phyloP scores from a whole-genome alignment of 805 yeast species.

The Suhomyces faveliae region DNA sequence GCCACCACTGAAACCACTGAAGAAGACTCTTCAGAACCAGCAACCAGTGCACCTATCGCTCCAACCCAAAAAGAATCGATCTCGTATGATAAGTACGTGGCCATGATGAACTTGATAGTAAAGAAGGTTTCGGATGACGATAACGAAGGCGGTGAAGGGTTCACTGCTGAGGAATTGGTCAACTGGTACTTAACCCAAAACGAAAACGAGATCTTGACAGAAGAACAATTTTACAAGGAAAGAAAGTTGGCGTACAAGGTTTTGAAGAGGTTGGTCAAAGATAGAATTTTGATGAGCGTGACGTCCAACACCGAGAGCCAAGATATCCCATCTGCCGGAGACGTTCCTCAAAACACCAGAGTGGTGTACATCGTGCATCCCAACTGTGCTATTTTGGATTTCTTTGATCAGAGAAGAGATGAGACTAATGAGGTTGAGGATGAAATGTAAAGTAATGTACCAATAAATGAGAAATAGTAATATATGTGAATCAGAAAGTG shows the following conservation, averaged over 20 bases:
- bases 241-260: constrained; percentile 74
- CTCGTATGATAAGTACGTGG: constrained; percentile 81
- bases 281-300: constrained; percentile 70
- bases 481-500: no score
- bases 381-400: constrained; percentile 75
- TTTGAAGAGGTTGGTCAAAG: constrained; percentile 77
- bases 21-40: background rate
- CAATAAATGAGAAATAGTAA: no score
- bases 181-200: constrained; percentile 77
- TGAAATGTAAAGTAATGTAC: constrained; percentile 1
- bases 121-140: constrained; percentile 58
- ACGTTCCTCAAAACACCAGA: constrained; percentile 19
- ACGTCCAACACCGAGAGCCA: constrained; percentile 35
- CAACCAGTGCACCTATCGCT: background rate
- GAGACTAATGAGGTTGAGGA: constrained; percentile 2
- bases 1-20: constrained; percentile 11
- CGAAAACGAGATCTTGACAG: constrained; percentile 69
- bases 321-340: constrained; percentile 16
- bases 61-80: constrained; percentile 43
- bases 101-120: constrained; percentile 79
- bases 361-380: constrained; percentile 61
- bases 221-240: constrained; percentile 69
- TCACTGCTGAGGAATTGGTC: constrained; percentile 66
- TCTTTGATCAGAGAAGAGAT: constrained; percentile 41
- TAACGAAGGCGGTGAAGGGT: constrained; percentile 52